Conservation (phyloP, 495 filamentous ascomycete species). For the Daldinia concentrica region DNA sequence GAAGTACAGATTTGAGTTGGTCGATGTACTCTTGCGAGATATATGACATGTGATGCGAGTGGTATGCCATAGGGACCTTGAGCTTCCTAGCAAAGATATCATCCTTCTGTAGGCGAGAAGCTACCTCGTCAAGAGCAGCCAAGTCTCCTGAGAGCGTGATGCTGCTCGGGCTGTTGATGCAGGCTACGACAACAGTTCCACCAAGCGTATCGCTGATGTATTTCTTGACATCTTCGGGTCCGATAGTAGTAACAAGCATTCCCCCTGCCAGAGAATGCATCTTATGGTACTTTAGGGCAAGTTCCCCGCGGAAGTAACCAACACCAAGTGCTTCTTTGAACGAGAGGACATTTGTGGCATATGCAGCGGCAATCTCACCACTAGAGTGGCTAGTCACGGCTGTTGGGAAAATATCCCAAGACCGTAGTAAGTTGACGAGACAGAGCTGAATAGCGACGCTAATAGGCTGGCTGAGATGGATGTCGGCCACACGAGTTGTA, state of each 20-base stretch:
- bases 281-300: slow-evolving; percentile 36
- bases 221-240: slow-evolving; percentile 49
- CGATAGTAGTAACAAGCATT: slow-evolving; percentile 61
- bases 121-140: slow-evolving; percentile 40
- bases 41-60: slow-evolving; percentile 59
- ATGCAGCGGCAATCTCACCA: slow-evolving; percentile 66
- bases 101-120: slow-evolving; percentile 51
- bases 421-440: slow-evolving; percentile 56
- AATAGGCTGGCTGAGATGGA: slow-evolving; percentile 52
- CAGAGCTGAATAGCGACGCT: slow-evolving; percentile 59
- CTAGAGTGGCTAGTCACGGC: slow-evolving; percentile 66
- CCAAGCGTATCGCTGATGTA: slow-evolving; percentile 41
- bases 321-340: slow-evolving; percentile 54
- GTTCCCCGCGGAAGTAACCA: slow-evolving; percentile 62
- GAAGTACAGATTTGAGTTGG: too few species aligned
- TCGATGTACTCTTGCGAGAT: slow-evolving; percentile 50
- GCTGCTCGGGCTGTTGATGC: slow-evolving; percentile 54
- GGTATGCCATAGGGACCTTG: slow-evolving; percentile 58
- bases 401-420: slow-evolving; percentile 52
- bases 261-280: slow-evolving; percentile 42
- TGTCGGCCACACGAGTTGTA: slow-evolving; percentile 18
- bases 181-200: slow-evolving; percentile 47
- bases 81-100: slow-evolving; percentile 54
- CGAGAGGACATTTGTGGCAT: slow-evolving; percentile 49
- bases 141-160: slow-evolving; percentile 57